Evolutionary conservation across 768 basidiomycete genomes (phyloP), one percentile per base, ranked within the genome.

Genomic region (Tricholomella constricta): DNA sequence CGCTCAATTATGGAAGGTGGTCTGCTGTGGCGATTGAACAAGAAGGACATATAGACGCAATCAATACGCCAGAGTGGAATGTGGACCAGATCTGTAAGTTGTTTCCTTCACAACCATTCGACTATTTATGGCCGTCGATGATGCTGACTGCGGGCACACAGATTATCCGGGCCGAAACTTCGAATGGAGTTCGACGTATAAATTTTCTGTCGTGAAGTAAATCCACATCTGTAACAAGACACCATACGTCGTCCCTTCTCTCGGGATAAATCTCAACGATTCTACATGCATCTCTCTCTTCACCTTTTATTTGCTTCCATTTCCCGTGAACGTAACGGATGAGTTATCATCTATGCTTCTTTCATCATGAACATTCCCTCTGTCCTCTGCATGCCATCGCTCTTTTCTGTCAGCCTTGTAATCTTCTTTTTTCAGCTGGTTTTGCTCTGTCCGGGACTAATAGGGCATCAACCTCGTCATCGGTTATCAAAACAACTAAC

Each of bases 31-130:
- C 78, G 0, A 75, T 83, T 46, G 81, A 82, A 58, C 80, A 80
- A 56, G 71, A 80, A 58, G 78, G 79, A 7, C 78, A 77, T 55
- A 68, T 82, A 38, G 81, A 77, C 60, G 81, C 80, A 10, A 80
- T 83, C 48, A 80, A 83, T 54, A 79, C 75, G 4, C 81, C 81
- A 0, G 75, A 82, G 61, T 83, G 78, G 78, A 66, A 67, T 15
- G 70, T 80, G 2, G 73, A 82, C 62, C 78, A 81, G 57, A 80
- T 82, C 41, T 78, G 78, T 81, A 56, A 59, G 79, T 71, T 29
- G 29, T 47, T 25, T 46, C 41, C 19, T 15, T 36, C 50, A n/a
- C n/a, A n/a, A 36, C 36, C 15, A 44, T 44, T 19, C 17, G 12
- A 20, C 15, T 17, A 19, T 29, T 17, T 37, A 43, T n/a, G n/a